Percentiles rank a stretch among this genome's conserved stretches.
phyloP scores from a whole-genome alignment of 2,329 filamentous ascomycete genomes.

The Mycosphaerella sp. region DNA sequence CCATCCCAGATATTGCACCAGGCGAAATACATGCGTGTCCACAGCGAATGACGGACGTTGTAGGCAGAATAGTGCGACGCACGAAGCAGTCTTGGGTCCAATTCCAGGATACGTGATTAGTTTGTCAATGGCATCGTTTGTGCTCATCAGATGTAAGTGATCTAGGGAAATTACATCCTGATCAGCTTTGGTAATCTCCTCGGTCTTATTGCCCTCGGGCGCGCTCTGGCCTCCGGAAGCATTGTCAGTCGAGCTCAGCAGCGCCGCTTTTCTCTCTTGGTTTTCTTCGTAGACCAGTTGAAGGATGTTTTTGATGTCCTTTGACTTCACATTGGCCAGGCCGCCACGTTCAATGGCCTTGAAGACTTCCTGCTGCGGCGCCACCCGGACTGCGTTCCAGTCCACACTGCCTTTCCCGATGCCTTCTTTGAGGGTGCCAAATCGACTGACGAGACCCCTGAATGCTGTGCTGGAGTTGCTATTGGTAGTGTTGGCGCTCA shows the following conservation, averaged over 20 bases:
- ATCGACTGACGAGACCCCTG: conserved; percentile 56
- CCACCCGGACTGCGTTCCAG: conserved; percentile 63
- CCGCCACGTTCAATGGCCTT: conserved; percentile 66
- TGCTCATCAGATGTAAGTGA: conserved; percentile 52
- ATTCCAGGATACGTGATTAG: conserved; percentile 57
- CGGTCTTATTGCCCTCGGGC: conserved; percentile 47
- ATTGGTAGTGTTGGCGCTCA: conserved; percentile 56
- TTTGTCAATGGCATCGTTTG: conserved; percentile 52
- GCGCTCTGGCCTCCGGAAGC: conserved; percentile 42
- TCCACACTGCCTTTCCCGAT: conserved; percentile 66
- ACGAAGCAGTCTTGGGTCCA: conserved; percentile 60
- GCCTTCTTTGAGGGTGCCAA: conserved; percentile 57
- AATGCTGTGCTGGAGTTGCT: conserved; percentile 62
- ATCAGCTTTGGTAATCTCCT: conserved; percentile 53
- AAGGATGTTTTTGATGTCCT: conserved; percentile 66
- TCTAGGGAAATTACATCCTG: conserved; percentile 59
- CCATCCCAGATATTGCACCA: conserved; percentile 58
- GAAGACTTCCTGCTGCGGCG: conserved; percentile 56
- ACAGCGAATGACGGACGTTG: conserved; percentile 59
- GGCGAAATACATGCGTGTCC: conserved; percentile 61
- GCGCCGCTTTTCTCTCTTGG: conserved; percentile 48
- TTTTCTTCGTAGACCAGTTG: conserved; percentile 67
- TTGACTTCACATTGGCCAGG: conserved; percentile 63
- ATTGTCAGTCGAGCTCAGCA: conserved; percentile 36
- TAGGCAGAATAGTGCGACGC: conserved; percentile 59